These are phyloP conservation scores for Blastobotrys raffinosifermentans DNA, from an alignment of 1,139 yeast species.

Conservation along the genomic window DNA sequence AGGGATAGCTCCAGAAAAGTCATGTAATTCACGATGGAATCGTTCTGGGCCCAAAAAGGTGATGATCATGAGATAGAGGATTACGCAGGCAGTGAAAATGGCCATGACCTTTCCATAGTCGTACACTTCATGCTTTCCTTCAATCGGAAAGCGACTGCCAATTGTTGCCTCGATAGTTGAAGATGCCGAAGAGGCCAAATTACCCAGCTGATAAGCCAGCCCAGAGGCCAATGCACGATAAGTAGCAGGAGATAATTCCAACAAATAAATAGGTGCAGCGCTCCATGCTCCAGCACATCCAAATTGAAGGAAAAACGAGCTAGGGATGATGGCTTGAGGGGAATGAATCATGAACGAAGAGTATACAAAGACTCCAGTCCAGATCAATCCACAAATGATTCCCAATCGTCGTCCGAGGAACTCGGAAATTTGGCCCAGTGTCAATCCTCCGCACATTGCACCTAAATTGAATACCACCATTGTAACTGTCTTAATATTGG, in stretches of 20 bases:
- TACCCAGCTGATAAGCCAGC: constrained; percentile 51
- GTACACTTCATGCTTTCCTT: constrained; percentile 24
- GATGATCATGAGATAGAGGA: constrained; percentile 41
- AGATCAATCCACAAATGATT: constrained; percentile 38
- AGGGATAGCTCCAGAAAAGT: neutral
- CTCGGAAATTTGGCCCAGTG: constrained; percentile 43
- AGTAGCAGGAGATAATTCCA: constrained; percentile 50
- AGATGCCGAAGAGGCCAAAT: constrained; percentile 50
- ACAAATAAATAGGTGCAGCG: constrained; percentile 46
- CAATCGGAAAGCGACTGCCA: constrained; percentile 43
- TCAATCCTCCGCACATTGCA: constrained; percentile 46
- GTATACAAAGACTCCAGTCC: constrained; percentile 48
- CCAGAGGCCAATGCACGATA: constrained; percentile 48
- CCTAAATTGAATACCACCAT: constrained; percentile 46
- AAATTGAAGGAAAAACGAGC: constrained; percentile 47
- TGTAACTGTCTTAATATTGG: constrained; percentile 41
- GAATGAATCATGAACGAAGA: constrained; percentile 43
- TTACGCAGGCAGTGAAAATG: constrained; percentile 52
- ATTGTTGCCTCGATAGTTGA: constrained; percentile 51
- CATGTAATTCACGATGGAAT: constrained; percentile 10
- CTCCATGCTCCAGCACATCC: constrained; percentile 56
- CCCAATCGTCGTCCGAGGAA: constrained; percentile 45
- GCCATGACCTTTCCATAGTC: constrained; percentile 50
- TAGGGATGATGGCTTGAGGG: constrained; percentile 42
- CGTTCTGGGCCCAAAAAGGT: constrained; percentile 49